phyloP scores from a whole-genome alignment of 1,284 basidiomycete genomes.

The Boletus mariae region DNA sequence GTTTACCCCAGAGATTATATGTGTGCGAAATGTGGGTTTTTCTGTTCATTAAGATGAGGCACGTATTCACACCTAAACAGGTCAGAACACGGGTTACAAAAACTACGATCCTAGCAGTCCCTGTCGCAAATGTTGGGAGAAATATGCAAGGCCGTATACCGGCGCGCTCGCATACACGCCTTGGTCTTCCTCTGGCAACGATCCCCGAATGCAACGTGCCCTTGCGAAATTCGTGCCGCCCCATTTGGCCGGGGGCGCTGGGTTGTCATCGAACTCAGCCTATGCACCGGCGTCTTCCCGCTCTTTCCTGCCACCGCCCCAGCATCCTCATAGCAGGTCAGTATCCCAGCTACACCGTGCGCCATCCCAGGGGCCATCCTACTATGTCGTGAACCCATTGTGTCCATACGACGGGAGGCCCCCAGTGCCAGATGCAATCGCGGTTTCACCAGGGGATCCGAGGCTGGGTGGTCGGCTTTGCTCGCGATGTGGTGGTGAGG shows the following conservation, averaged over 20 bases:
- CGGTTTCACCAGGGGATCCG: constrained; percentile 64
- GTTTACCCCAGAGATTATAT: constrained; percentile 61
- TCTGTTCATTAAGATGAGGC: neutral
- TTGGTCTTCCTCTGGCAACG: constrained; percentile 32
- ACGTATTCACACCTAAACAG: constrained; percentile 34
- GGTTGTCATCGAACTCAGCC: neutral
- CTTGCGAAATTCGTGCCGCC: constrained; percentile 27
- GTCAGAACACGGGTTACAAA: constrained; percentile 71
- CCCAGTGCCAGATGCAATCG: constrained; percentile 46
- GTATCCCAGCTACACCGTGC: constrained; percentile 17
- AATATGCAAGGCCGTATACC: constrained; percentile 54
- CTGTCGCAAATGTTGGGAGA: constrained; percentile 68
- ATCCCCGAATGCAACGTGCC: constrained; percentile 29
- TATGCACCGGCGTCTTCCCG: constrained; percentile 31
- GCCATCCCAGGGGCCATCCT: constrained; percentile 10
- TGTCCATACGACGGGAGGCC: constrained; percentile 25
- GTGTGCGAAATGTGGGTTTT: constrained; percentile 60
- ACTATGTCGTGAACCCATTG: constrained; percentile 22
- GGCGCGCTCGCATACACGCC: constrained; percentile 58
- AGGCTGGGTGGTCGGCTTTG: constrained; percentile 64
- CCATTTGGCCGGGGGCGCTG: constrained; percentile 6
- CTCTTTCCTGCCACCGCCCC: constrained; percentile 12
- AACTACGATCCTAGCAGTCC: constrained; percentile 60
- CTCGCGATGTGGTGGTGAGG: constrained; percentile 60
- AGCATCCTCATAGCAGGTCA: constrained; percentile 16